Evolutionary conservation across 2,329 filamentous ascomycete genomes (phyloP).

Genomic region (Albophoma yamanashiensis): DNA sequence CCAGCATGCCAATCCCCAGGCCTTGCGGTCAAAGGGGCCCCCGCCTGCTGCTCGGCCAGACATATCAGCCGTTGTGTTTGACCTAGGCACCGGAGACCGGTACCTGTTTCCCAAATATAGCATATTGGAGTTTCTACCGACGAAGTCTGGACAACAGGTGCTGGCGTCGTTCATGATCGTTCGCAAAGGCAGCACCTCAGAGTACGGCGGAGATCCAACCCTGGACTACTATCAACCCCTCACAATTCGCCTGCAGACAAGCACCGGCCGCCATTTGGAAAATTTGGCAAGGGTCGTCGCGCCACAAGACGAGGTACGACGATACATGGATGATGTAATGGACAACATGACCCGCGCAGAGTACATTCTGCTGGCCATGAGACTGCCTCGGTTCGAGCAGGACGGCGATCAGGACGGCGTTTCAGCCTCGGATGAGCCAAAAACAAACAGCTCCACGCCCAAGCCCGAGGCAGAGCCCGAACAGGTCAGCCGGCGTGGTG

Average conservation of each 20-base stretch:
- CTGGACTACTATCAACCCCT: conserved; percentile 71
- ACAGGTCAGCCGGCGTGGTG: conserved; percentile 14
- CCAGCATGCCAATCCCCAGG: conserved; percentile 33
- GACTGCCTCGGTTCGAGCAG: conserved; percentile 37
- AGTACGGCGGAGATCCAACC: conserved; percentile 50
- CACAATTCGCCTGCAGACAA: conserved; percentile 47
- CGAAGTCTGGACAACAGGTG: conserved; percentile 43
- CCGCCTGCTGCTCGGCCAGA: conserved; percentile 44
- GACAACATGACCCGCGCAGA: conserved; percentile 57
- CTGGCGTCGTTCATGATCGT: conserved; percentile 71
- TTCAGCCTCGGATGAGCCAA: conserved; percentile 16
- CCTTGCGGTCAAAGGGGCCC: conserved; percentile 49
- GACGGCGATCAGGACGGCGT: conserved; percentile 19
- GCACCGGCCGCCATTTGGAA: conserved; percentile 46
- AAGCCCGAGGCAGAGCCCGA: conserved; percentile 16
- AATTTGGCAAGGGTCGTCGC: conserved; percentile 51
- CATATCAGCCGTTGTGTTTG: conserved; percentile 56
- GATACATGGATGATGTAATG: conserved; percentile 63
- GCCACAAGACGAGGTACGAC: conserved; percentile 49
- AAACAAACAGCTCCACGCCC: conserved; percentile 17
- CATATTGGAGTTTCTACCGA: conserved; percentile 55
- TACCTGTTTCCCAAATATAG: conserved; percentile 72
- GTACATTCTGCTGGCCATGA: conserved; percentile 57
- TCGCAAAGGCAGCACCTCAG: conserved; percentile 57
- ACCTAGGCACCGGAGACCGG: conserved; percentile 64